Evolutionary conservation across 2,329 filamentous ascomycete genomes (phyloP).

Genomic region (Aspergillus novofumigatus): DNA sequence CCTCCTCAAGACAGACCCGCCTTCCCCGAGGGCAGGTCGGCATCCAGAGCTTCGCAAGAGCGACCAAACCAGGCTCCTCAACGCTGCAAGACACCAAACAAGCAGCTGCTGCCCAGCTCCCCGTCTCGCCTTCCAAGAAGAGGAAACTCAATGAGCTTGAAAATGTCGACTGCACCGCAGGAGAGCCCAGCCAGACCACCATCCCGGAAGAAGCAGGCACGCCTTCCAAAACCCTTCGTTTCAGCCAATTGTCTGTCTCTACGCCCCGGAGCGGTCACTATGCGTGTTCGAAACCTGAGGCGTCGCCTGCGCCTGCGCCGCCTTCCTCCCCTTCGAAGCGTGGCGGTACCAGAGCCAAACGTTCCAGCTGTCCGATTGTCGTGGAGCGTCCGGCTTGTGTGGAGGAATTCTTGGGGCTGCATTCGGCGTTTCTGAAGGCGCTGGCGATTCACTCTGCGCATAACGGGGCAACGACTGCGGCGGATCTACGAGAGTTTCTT

Average conservation of each 20-base stretch:
- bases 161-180: slow-evolving; percentile 26
- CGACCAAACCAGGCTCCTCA: slow-evolving; percentile 40
- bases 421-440: slow-evolving; percentile 64
- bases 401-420: slow-evolving; percentile 58
- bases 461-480: slow-evolving; percentile 58
- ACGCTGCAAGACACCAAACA: slow-evolving; percentile 26
- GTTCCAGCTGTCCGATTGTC: slow-evolving; percentile 18
- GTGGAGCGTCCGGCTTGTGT: slow-evolving; percentile 24
- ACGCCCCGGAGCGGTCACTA: slow-evolving; percentile 30
- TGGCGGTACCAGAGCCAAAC: slow-evolving; percentile 5
- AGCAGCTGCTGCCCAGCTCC: slow-evolving; percentile 18
- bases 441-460: slow-evolving; percentile 67
- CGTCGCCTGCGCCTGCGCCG: slow-evolving; percentile 3
- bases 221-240: slow-evolving; percentile 32
- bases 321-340: slow-evolving; percentile 26
- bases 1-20: slow-evolving; percentile 26
- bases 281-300: slow-evolving; percentile 14
- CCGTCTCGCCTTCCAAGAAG: slow-evolving; percentile 38
- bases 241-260: slow-evolving; percentile 29
- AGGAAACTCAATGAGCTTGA: slow-evolving; percentile 34
- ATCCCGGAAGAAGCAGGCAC: slow-evolving; percentile 19
- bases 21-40: slow-evolving; percentile 35
- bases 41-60: slow-evolving; percentile 43
- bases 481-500: slow-evolving; percentile 59
- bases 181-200: slow-evolving; percentile 2